These are phyloP conservation scores for barrel medic (Medicago truncatula) DNA, from an alignment of 306 rosid species.

Conservation along the genomic window DNA sequence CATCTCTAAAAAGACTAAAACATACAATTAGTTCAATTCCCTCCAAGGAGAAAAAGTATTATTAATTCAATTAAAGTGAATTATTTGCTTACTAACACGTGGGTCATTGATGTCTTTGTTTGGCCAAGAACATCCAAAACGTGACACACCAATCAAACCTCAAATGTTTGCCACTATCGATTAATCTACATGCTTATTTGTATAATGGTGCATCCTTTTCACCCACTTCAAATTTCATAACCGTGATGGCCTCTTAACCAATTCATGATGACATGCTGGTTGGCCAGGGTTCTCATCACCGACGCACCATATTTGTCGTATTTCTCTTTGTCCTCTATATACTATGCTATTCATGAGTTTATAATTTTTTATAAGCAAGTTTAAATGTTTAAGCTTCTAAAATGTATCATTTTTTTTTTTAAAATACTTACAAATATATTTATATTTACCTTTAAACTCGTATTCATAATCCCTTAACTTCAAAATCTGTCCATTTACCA, in stretches of 20 bases:
- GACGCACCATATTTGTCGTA: slow-evolving; percentile 41
- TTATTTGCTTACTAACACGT: background rate
- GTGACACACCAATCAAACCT: background rate
- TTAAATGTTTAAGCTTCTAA: too few species aligned
- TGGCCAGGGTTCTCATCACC: slow-evolving; percentile 49
- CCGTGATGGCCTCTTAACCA: slow-evolving; percentile 39
- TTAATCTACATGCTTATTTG: background rate
- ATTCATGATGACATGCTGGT: slow-evolving; percentile 47
- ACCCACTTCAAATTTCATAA: slow-evolving; percentile 3
- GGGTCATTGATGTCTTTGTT: background rate
- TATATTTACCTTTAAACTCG: too few species aligned
- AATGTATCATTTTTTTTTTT: too few species aligned
- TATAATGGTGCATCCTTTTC: background rate
- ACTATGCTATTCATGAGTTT: slow-evolving; percentile 2
- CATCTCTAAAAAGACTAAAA: too few species aligned
- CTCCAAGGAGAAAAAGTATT: too few species aligned
- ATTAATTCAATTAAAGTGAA: too few species aligned
- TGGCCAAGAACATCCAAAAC: background rate
- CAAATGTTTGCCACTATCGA: background rate
- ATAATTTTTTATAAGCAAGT: too few species aligned
- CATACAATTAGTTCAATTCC: too few species aligned
- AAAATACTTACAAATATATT: too few species aligned
- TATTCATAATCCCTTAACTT: too few species aligned
- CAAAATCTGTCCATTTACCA: too few species aligned
- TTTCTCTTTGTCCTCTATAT: slow-evolving; percentile 36